A percentile compares a stretch with the other conserved stretches of the same genome.
These are phyloP conservation scores for Jaminaea rosea DNA, from an alignment of 1,284 basidiomycete genomes.

Conservation along the genomic window DNA sequence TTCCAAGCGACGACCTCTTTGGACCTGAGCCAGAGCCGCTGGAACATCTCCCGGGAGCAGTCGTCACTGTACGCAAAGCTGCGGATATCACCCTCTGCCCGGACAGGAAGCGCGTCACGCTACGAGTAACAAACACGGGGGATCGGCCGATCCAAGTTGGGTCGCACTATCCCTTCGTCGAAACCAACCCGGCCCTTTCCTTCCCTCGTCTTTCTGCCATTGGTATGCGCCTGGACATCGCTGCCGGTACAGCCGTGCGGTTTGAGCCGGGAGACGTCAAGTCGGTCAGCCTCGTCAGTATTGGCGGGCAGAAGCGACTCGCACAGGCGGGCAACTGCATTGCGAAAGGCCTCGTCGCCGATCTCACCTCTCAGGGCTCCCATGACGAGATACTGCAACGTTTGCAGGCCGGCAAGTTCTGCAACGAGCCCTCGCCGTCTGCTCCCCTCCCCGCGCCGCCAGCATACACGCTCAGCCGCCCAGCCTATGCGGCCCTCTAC, in stretches of 20 bases:
- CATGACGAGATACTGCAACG: slow-evolving; percentile 12
- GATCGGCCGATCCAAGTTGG: slow-evolving; percentile 78
- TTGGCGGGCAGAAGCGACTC: slow-evolving; percentile 65
- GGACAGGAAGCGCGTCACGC: slow-evolving; percentile 59
- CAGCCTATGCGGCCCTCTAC: slow-evolving; percentile 36
- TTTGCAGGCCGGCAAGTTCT: slow-evolving; percentile 21
- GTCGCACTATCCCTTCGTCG: slow-evolving; percentile 70
- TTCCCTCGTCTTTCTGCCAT: slow-evolving; percentile 77
- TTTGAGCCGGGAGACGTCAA: slow-evolving; percentile 91
- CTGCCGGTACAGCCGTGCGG: slow-evolving; percentile 86
- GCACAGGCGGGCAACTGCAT: slow-evolving; percentile 70
- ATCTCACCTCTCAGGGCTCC: slow-evolving; percentile 10
- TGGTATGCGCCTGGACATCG: slow-evolving; percentile 79
- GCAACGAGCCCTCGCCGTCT: slow-evolving; percentile 15
- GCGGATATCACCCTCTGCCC: slow-evolving; percentile 64
- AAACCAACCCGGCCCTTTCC: slow-evolving; percentile 70
- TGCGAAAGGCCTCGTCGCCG: slow-evolving; percentile 20
- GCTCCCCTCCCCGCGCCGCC: slow-evolving; percentile 9
- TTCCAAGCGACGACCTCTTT: slow-evolving; percentile 57
- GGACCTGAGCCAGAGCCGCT: slow-evolving; percentile 1
- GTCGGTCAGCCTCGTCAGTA: slow-evolving; percentile 70
- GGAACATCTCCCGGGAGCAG: slow-evolving; percentile 23
- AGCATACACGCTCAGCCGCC: slow-evolving; percentile 22
- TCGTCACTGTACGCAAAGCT: slow-evolving; percentile 24
- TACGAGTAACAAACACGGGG: slow-evolving; percentile 82